Evolutionary conservation across 352 stramenopile species (phyloP).

Genomic region (Pythium pyrilobum): DNA sequence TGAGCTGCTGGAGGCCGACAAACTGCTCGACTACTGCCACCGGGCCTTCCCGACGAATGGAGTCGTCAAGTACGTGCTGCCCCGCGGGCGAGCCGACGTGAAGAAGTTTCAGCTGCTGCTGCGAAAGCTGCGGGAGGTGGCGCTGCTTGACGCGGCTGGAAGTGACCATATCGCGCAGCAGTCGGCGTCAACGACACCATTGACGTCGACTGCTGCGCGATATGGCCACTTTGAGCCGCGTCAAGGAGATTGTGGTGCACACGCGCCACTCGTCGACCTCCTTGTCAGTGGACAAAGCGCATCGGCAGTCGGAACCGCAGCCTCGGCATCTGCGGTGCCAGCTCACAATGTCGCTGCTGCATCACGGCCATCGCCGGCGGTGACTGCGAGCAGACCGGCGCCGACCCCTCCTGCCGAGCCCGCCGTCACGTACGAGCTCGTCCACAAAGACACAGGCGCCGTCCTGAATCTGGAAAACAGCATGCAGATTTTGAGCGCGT

Average conservation of each 20-base stretch:
- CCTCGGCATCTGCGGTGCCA: no score
- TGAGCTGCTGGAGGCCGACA: constrained; percentile 62
- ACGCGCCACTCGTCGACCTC: no score
- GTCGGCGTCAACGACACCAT: not conserved
- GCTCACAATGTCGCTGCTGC: not conserved
- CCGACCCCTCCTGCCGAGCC: no score
- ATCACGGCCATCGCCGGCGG: no score
- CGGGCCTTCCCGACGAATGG: constrained; percentile 35
- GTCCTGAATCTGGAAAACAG: constrained; percentile 64
- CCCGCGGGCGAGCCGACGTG: constrained; percentile 23
- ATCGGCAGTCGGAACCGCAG: no score
- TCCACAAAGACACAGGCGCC: constrained; percentile 61
- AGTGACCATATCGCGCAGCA: not conserved
- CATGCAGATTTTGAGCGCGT: constrained; percentile 57
- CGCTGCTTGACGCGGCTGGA: constrained; percentile 33
- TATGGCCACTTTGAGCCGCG: no score
- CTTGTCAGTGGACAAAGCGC: no score
- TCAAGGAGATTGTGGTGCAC: no score
- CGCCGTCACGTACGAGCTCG: constrained; percentile 31
- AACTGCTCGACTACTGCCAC: constrained; percentile 63
- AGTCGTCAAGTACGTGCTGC: constrained; percentile 69
- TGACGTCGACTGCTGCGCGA: no score
- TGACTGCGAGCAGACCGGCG: not conserved
- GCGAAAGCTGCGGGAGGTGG: constrained; percentile 51
- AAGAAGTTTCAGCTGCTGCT: constrained; percentile 65